phyloP scores from a whole-genome alignment of 805 yeast species.

The Diddensiella santjacobensis region DNA sequence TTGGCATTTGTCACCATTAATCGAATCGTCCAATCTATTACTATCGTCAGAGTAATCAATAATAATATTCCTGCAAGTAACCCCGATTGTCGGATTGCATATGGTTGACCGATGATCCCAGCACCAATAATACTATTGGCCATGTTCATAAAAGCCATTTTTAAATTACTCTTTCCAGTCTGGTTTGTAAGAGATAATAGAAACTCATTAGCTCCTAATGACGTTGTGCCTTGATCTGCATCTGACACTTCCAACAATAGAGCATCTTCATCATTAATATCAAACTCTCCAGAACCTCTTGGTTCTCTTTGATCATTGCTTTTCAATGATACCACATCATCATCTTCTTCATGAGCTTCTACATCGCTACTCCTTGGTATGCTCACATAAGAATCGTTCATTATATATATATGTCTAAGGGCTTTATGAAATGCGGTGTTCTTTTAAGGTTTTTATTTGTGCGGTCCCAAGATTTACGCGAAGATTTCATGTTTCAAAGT shows the following conservation, averaged over 20 bases:
- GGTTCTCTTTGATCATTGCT: not conserved
- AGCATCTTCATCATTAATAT: constrained; percentile 14
- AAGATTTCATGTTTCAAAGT: not conserved
- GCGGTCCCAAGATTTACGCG: no score
- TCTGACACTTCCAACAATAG: constrained; percentile 7
- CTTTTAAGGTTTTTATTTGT: not conserved
- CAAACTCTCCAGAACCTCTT: constrained; percentile 8
- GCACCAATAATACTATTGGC: constrained; percentile 94
- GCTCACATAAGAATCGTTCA: constrained; percentile 2
- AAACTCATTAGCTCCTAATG: constrained; percentile 23
- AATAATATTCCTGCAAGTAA: constrained; percentile 66
- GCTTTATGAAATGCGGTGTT: not conserved
- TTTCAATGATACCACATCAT: not conserved
- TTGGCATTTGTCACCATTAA: constrained; percentile 79
- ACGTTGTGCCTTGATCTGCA: constrained; percentile 7
- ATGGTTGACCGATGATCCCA: constrained; percentile 92
- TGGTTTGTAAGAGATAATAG: constrained; percentile 20
- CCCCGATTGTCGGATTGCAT: constrained; percentile 80
- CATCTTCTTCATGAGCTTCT: not conserved
- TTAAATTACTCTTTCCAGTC: constrained; percentile 50
- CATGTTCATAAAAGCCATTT: constrained; percentile 95
- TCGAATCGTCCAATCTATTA: constrained; percentile 83
- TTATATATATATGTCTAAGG: not conserved
- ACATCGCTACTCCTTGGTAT: not conserved
- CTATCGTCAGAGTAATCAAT: constrained; percentile 54